These are phyloP conservation scores for Sparassis latifolia DNA, from an alignment of 1,284 basidiomycete genomes.

Conservation along the genomic window DNA sequence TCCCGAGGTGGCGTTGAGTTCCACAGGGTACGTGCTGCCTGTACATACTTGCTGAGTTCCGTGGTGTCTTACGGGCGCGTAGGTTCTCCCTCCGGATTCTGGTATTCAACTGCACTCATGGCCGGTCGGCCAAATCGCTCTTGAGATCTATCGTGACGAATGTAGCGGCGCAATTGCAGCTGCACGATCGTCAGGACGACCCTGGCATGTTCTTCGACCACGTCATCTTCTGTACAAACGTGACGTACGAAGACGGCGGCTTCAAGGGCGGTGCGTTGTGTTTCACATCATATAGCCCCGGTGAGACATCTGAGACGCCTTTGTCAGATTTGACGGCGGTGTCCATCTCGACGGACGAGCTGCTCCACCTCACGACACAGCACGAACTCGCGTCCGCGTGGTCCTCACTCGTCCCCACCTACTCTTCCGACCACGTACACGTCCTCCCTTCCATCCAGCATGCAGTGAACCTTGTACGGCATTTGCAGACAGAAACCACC, in stretches of 20 bases:
- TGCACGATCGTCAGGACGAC: constrained; percentile 31
- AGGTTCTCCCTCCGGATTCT: constrained; percentile 44
- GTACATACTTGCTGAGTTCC: too few relatives aligned
- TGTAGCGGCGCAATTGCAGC: constrained; percentile 39
- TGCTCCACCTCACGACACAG: constrained; percentile 69
- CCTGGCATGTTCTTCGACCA: constrained; percentile 63
- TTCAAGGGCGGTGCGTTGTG: constrained; percentile 78
- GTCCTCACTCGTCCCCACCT: constrained; percentile 56
- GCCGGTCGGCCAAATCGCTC: constrained; percentile 75
- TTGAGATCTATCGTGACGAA: constrained; percentile 54
- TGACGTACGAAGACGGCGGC: constrained; percentile 84
- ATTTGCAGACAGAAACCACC: constrained; percentile 26
- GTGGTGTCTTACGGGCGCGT: too few relatives aligned
- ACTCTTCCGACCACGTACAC: constrained; percentile 57
- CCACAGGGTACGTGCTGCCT: constrained; percentile 1
- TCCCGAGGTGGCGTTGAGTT: constrained; percentile 41
- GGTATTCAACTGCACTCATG: constrained; percentile 95
- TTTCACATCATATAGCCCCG: neutral
- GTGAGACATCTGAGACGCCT: neutral
- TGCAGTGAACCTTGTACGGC: constrained; percentile 60
- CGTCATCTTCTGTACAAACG: constrained; percentile 94
- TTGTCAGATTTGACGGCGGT: constrained; percentile 66
- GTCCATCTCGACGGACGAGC: constrained; percentile 57
- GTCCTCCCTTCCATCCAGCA: constrained; percentile 88
- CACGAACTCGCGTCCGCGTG: constrained; percentile 73